Evolutionary conservation across 1,139 yeast species (phyloP), one percentile per base, ranked within the genome.

Genomic region (Hyphopichia fennica): DNA sequence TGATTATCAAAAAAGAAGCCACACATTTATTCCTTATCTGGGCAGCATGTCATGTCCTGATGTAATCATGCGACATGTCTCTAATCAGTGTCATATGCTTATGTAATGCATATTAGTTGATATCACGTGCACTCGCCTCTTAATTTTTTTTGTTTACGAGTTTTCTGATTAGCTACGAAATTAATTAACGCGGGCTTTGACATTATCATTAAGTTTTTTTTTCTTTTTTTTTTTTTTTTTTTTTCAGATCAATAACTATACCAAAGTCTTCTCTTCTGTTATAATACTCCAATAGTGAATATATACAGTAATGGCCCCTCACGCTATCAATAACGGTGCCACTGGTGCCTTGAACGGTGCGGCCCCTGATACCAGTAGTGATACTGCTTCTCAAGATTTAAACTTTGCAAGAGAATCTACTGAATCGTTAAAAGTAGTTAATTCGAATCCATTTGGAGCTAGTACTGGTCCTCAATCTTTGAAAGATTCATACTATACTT

Each of bases 381-480:
- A 17, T 19, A 9, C 34, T 25, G 42, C 17, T 15, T 15, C 37
- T 28, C 30, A 34, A 19, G 18, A 27, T 20, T 18, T 23, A 18
- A 22, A 31, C n/a, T 8, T 34, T 14, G 31, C 38, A 27, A 29
- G 15, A 28, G 37, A 38, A 7, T 34, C 37, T n/a, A 20, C 29
- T 34, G 27, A 19, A 19, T 33, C 35, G 13, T 33, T 33, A n/a
- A 10, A 19, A 19, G 30, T 31, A 5, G 27, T 62, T 33, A 53
- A 53, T 31, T 50, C 58, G 20, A 65, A 60, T 47, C 87, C 88
- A 9, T 83, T 82, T 57, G 87, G 86, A 8, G 57, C 76, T 29
- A 72, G 82, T 20, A 70, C 76, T 29, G 87, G 82, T 57, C 86
- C 88, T 13, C 61, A 65, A 38, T 63, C 72, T 34, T 54, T 84